Evolutionary conservation across 2,329 filamentous ascomycete genomes (phyloP).

Genomic region (Fusarium sacchari): DNA sequence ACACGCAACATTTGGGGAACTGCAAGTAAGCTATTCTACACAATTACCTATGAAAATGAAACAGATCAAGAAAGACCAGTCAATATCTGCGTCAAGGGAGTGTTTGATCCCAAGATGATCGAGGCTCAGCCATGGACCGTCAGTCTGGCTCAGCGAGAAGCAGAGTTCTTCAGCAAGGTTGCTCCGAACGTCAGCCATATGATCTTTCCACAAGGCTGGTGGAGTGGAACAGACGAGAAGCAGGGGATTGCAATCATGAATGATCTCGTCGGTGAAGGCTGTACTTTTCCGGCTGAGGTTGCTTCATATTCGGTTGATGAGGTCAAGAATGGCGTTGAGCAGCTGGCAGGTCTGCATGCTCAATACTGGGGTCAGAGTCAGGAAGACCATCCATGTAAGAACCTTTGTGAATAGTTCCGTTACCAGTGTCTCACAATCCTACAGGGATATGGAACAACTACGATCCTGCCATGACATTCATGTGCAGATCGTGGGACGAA

Average conservation of each 20-base stretch:
- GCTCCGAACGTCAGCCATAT: slow-evolving; percentile 47
- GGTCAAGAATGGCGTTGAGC: slow-evolving; percentile 50
- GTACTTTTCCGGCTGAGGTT: slow-evolving; percentile 49
- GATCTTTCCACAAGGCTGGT: slow-evolving; percentile 51
- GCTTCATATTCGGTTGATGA: slow-evolving; percentile 45
- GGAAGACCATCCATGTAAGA: slow-evolving; percentile 44
- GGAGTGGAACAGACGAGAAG: slow-evolving; percentile 47
- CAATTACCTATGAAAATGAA: slow-evolving; percentile 44
- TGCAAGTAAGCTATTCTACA: slow-evolving; percentile 44
- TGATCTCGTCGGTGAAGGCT: slow-evolving; percentile 47
- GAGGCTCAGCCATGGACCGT: slow-evolving; percentile 39
- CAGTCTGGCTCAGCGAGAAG: slow-evolving; percentile 49
- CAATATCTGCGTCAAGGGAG: slow-evolving; percentile 51
- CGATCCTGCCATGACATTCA: slow-evolving; percentile 50
- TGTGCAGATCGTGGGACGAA: slow-evolving; percentile 44
- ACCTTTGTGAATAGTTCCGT: not conserved
- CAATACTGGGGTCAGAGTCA: slow-evolving; percentile 47
- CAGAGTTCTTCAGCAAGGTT: slow-evolving; percentile 50
- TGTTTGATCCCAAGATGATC: slow-evolving; percentile 51
- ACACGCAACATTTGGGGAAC: slow-evolving; percentile 44
- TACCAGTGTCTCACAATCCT: not conserved
- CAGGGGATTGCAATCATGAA: slow-evolving; percentile 54
- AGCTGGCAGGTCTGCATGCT: slow-evolving; percentile 54
- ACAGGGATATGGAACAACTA: slow-evolving; percentile 50
- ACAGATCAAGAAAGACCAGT: slow-evolving; percentile 14